Evolutionary conservation across 108 stramenopile species (phyloP), one percentile per base, ranked within the genome.

Genomic region (Aurantiochytrium sp.): DNA sequence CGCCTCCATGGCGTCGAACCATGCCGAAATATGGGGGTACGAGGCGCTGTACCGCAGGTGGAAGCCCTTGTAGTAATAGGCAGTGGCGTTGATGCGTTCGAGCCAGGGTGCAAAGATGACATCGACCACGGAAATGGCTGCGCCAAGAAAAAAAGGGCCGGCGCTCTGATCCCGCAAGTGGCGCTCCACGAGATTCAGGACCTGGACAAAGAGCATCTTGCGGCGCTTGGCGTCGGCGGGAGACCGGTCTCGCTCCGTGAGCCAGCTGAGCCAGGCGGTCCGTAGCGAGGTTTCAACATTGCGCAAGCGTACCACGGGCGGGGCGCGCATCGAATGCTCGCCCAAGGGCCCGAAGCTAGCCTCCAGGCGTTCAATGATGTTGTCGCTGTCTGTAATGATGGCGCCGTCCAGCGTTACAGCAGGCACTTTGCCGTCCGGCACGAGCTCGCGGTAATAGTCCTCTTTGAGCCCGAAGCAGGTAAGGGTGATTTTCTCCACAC

Each of bases 1-100:
- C n/a, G 76, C 19, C 51, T 83, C 76, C 76, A 83, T 83, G n/a
- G 76, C 76, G 25, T 53, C 51, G 51, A 83, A 83, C 76, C 76
- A 83, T 35, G 45, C 25, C 8, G 45, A 47, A 25, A 83, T 83
- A 3, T 53, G 51, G 8, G 76, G 51, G 23, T 83, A 83, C 4
- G 76, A 83, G 25, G 64, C 64, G 76, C 5, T 53, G 4, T 3
- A 83, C 76, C 76, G 45, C 45, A 83, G 6, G 12, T 83, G 45
- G 4, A 83, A 83, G 8, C 76, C 76, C 28, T 83, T 83, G 51
- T 53, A 83, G 76, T 83, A 83, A 45, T 83, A 83, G 6, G 25
- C 49, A 6, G 76, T 83, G 19, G 76, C 76, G 51, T 83, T 83
- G 23, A 83, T 83, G 45, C 76, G 45, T 53, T 83, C 76, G n/a